Evolutionary conservation across 1,139 yeast genomes (phyloP).

Genomic region (Hemisphaericaspora subhashii): DNA sequence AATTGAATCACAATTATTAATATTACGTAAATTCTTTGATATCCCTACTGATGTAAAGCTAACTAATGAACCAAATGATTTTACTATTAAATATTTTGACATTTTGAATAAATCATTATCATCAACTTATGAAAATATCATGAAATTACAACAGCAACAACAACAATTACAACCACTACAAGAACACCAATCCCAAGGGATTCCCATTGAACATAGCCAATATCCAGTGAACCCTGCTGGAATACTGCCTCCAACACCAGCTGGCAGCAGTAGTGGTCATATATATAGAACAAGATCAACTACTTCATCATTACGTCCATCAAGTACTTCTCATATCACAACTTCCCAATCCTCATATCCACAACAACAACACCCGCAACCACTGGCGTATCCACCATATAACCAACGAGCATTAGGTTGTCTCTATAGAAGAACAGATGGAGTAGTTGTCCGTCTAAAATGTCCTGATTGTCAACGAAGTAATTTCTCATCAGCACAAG

Average conservation of each 20-base stretch:
- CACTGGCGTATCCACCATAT: constrained; percentile 3
- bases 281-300: constrained; percentile 51
- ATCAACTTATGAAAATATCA: constrained; percentile 31
- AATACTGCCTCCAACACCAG: background rate
- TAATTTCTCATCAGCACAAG: constrained; percentile 78
- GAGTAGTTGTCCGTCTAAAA: constrained; percentile 63
- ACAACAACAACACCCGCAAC: constrained; percentile 5
- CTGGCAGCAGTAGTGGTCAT: too few relatives aligned
- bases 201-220: background rate
- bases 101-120: constrained; percentile 37
- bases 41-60: constrained; percentile 37
- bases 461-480: constrained; percentile 69
- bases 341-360: constrained; percentile 15
- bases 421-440: constrained; percentile 70
- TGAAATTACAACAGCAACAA: constrained; percentile 10
- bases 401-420: constrained; percentile 41
- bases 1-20: constrained; percentile 60
- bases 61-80: constrained; percentile 48
- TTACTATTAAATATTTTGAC: constrained; percentile 49
- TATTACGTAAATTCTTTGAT: constrained; percentile 55
- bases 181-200: background rate
- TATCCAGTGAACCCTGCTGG: constrained; percentile 1
- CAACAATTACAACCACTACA: background rate
- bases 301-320: constrained; percentile 50
- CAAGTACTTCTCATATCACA: constrained; percentile 15